These are phyloP conservation scores for Diospyros lotus DNA, from an alignment of 148 eudicot genomes.

Conservation along the genomic window DNA sequence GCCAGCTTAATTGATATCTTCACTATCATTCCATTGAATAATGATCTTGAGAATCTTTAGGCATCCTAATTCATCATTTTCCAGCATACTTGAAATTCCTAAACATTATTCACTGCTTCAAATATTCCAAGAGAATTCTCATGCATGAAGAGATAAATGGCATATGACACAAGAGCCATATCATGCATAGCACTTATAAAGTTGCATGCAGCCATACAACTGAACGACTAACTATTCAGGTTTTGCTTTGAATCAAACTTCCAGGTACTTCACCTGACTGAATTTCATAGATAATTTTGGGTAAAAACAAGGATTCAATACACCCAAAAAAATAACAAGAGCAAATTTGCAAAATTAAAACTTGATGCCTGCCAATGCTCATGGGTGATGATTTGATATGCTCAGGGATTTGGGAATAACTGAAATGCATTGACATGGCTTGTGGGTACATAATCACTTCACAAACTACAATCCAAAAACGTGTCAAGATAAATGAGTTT, in stretches of 20 bases:
- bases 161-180: not conserved
- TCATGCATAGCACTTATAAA: conserved; percentile 2
- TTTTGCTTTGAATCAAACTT: not conserved
- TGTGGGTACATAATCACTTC: not conserved
- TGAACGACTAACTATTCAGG: too few relatives aligned
- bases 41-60: not conserved
- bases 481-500: conserved; percentile 9
- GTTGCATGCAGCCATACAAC: not conserved
- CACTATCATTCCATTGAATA: not conserved
- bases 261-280: not conserved
- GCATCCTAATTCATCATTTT: not conserved
- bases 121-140: not conserved
- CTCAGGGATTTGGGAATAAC: not conserved
- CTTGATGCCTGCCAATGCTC: too few relatives aligned
- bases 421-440: not conserved
- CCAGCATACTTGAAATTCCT: not conserved
- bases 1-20: not conserved
- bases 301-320: too few relatives aligned
- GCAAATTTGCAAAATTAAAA: too few relatives aligned
- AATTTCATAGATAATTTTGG: not conserved
- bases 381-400: not conserved
- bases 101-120: not conserved
- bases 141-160: not conserved
- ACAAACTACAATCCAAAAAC: not conserved
- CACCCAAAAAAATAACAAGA: too few relatives aligned